Percentiles rank a stretch among this genome's conserved stretches.
phyloP scores from a whole-genome alignment of 2,329 filamentous ascomycete species.

The Fusarium buharicum region DNA sequence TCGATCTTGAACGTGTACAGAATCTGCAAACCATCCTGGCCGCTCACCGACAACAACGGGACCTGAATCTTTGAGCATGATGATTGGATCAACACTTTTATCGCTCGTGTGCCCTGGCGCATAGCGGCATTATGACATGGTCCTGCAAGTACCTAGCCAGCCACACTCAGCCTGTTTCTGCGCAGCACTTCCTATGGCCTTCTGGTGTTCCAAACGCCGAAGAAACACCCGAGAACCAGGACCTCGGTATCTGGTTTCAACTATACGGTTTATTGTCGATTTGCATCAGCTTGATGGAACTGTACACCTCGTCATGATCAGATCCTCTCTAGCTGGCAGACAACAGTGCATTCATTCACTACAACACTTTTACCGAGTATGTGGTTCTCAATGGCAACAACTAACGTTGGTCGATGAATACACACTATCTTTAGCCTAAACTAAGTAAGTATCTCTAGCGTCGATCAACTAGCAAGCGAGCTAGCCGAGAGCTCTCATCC shows the following conservation, averaged over 20 bases:
- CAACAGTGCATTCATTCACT: not conserved
- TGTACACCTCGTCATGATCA: not conserved
- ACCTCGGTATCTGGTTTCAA: conserved; percentile 19
- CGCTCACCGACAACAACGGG: not conserved
- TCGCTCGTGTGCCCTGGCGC: not conserved
- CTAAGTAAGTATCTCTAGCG: not conserved
- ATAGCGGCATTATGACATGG: conserved; percentile 1
- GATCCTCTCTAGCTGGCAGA: not conserved
- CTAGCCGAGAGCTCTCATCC: not conserved
- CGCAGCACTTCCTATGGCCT: not conserved
- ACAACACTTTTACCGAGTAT: not conserved
- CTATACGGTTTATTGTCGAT: conserved; percentile 1
- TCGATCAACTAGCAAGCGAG: conserved; percentile 1
- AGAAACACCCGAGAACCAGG: conserved; percentile 25
- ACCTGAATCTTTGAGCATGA: not conserved
- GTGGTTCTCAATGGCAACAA: not conserved
- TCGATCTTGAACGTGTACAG: conserved; percentile 1
- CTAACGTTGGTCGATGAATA: not conserved
- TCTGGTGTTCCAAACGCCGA: not conserved
- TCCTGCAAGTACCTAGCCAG: not conserved
- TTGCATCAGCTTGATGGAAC: not conserved
- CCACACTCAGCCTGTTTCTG: conserved; percentile 4
- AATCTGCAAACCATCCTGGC: not conserved
- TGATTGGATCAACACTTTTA: not conserved
- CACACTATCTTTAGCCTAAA: not conserved